Conservation (phyloP, 140 eudicot species). For the Flaveria floridana region DNA sequence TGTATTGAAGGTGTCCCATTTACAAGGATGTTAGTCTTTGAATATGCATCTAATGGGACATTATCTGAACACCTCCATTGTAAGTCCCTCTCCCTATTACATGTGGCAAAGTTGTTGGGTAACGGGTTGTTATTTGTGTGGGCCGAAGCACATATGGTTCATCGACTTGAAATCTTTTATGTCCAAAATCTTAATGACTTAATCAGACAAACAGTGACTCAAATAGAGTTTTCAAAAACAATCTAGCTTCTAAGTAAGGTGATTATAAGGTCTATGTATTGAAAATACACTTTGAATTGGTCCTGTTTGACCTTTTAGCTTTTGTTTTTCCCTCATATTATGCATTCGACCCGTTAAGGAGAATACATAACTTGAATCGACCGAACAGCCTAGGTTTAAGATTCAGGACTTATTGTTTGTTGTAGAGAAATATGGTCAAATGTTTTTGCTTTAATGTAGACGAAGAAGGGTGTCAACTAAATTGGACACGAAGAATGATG, state of each 20-base stretch:
- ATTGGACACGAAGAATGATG: slow-evolving; percentile 90
- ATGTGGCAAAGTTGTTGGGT: background rate
- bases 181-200: background rate
- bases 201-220: background rate
- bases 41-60: slow-evolving; percentile 96
- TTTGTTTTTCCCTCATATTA: background rate
- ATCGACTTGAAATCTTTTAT: background rate
- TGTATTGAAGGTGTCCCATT: slow-evolving; percentile 78
- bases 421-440: slow-evolving; percentile 12
- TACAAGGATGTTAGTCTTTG: slow-evolving; percentile 91
- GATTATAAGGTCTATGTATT: background rate
- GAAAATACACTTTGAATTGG: background rate
- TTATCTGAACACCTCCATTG: slow-evolving; percentile 90
- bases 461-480: slow-evolving; percentile 86
- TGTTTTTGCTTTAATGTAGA: slow-evolving; percentile 38
- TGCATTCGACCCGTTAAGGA: background rate
- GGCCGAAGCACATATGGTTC: background rate
- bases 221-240: background rate
- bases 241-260: background rate
- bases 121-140: background rate
- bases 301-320: background rate
- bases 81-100: slow-evolving; percentile 36
- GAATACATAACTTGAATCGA: background rate
- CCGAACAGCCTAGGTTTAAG: background rate
- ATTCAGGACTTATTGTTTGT: background rate